Evolutionary conservation across 2,329 filamentous ascomycete species (phyloP), one percentile per base, ranked within the genome.

Genomic region (Botrytis galanthina): DNA sequence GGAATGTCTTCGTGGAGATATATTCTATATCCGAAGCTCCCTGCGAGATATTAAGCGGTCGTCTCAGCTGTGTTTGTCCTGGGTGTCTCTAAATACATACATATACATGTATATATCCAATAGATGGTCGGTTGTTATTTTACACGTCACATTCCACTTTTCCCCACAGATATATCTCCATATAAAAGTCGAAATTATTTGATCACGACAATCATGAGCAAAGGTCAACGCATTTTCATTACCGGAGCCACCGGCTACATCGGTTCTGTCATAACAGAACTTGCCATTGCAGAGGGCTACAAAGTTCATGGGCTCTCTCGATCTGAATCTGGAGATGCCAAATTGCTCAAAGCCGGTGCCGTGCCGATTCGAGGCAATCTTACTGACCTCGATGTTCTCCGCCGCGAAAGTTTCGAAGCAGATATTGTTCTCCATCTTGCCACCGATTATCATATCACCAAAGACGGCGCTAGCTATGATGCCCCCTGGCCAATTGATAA

Each of bases 341-440:
- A 83, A 59, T 77, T 86, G 3, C 74, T 73, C n/a, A 74, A 74
- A 4, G 78, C 84, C 6, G 84, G 84, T 59, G 85, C 81, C 0
- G 78, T 76, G 0, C 81, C 83, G 2, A 78, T 84, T 7, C 81
- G 83, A 44, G 85, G 84, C 2, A 81, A 83, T 75, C 81, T 86
- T 4, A 74, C 74, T 4, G 78, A 82, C 16, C 79, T 83, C 57
- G 81, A 83, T 35, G 75, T 84, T 3, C 80, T 87, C 7, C 80
- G 79, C 3, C 44, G 74, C 22, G 82, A 85, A 75, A 81, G 81
- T 64, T 75, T 80, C n/a, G 73, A 78, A 16, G 83, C 84, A 9
- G 84, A 86, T 72, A 77, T 81, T n/a, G 82, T 86, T 10, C 77
- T 86, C 7, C 83, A 84, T 74, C 80, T 86, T 9, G 85, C 83